Percentiles rank a stretch among this genome's conserved stretches.
Conservation (phyloP, 495 filamentous ascomycete species). For the Friedmanniomyces simplex region DNA sequence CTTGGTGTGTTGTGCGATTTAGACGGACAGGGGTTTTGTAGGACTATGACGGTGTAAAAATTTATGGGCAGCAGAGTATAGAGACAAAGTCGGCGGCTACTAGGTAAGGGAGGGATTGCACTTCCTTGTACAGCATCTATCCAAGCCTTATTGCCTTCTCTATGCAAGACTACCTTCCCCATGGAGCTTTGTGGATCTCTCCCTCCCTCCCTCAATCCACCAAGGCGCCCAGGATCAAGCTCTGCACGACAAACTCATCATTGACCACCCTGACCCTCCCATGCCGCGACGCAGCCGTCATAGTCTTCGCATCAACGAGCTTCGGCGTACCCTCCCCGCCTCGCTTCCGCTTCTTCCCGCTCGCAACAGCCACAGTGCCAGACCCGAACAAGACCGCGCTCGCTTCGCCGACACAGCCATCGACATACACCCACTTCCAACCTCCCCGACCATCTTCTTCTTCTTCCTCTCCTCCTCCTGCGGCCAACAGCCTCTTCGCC, state of each 20-base stretch:
- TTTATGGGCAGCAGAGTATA: no score
- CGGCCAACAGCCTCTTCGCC: constrained; percentile 43
- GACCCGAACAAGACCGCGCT: constrained; percentile 35
- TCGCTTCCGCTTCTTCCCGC: constrained; percentile 42
- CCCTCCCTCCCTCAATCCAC: constrained; percentile 43
- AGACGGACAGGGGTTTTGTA: no score
- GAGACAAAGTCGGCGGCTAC: no score
- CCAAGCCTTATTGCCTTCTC: no score
- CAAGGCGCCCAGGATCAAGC: constrained; percentile 74
- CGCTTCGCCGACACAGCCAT: constrained; percentile 46
- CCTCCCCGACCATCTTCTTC: constrained; percentile 23
- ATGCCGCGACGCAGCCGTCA: constrained; percentile 20
- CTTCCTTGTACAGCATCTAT: no score
- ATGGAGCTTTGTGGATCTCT: not conserved
- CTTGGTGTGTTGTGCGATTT: not conserved
- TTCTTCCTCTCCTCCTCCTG: no score
- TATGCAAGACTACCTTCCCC: not conserved
- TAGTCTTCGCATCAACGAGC: constrained; percentile 13
- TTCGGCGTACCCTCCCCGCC: constrained; percentile 22
- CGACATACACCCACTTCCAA: constrained; percentile 78
- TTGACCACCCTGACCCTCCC: constrained; percentile 55
- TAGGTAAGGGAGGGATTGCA: no score
- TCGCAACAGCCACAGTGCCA: not conserved
- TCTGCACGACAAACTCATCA: constrained; percentile 87
- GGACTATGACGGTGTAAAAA: no score